Evolutionary conservation across 176 grass and related monocot species (phyloP), one percentile per base, ranked within the genome.

Genomic region (Dendrocalamus sinicus): DNA sequence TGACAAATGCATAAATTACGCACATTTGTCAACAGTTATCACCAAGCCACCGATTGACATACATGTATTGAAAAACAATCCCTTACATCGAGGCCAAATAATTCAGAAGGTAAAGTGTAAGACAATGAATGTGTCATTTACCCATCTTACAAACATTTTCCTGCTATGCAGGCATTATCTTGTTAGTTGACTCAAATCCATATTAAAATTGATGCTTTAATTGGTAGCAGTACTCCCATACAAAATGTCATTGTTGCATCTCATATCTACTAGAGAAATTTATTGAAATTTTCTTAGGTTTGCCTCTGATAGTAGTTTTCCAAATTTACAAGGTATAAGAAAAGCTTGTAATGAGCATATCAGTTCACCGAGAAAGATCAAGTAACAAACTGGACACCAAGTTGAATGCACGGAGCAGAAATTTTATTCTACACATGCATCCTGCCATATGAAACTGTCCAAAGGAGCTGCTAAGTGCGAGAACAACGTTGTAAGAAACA

Each of bases 11-110:
- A 50, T 22, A 14, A 73, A 30, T 22, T 52, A 3, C 14, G 24
- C 66, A 72, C 19, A 63, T 22, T 52, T 63, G 17, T 12, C 53
- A 83, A 35, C 30, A 47, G 43, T 53, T 19, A 52, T 51, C n/a
- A 70, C 41, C 39, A 72, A 41, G 57, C 39, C 5, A 82, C 0
- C 26, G 39, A 30, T 53, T 2, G 12, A 51, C 17, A 44, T n/a
- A 72, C 54, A 65, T 6, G 35, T 72, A 51, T 44, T 43, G 22
- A 59, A 7, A 84, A 84, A 89, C 7, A 89, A 73, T 67, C 16
- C 26, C 26, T 40, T 54, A 17, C 5, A 51, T 12, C 4, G 10
- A 79, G 16, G 73, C 24, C 40, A 63, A 83, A 63, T 46, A 1
- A 73, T n/a, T 53, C 12, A 68, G 37, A 53, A 50, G 15, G n/a